These are phyloP conservation scores for Rhododendron molle DNA, from an alignment of 148 eudicot species.

Conservation along the genomic window DNA sequence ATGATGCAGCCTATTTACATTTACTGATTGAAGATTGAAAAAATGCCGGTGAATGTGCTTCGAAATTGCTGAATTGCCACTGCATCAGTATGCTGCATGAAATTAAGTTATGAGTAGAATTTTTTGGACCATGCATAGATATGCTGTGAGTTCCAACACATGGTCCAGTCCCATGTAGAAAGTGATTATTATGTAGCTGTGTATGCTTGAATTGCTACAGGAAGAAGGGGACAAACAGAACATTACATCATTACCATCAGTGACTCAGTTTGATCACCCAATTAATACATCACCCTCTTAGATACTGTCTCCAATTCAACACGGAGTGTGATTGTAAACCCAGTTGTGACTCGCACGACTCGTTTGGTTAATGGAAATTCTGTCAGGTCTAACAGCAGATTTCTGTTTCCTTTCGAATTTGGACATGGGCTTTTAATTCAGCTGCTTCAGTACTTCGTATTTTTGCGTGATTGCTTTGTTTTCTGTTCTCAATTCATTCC, in stretches of 20 bases:
- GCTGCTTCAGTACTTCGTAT: not conserved
- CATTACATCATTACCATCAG: constrained; percentile 23
- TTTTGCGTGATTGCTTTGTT: not conserved
- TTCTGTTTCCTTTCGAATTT: not conserved
- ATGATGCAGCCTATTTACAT: not conserved
- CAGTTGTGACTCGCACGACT: not conserved
- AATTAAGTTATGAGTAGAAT: not conserved
- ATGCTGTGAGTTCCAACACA: not conserved
- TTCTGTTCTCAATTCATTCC: not conserved
- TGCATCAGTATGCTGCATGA: not conserved
- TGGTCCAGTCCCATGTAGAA: not conserved
- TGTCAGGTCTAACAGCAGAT: not conserved
- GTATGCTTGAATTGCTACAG: constrained; percentile 7
- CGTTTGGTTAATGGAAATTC: not conserved
- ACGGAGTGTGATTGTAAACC: not conserved
- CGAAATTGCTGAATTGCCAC: not conserved
- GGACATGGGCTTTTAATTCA: not conserved
- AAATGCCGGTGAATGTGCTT: not conserved
- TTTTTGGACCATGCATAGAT: not conserved
- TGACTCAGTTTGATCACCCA: not conserved
- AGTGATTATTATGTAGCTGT: constrained; percentile 6
- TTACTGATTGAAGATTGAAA: not conserved
- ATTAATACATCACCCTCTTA: not conserved
- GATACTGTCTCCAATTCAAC: not conserved
- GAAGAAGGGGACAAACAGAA: constrained; percentile 25